These are phyloP conservation scores for Brassica rapa DNA, from an alignment of 345 rosid genomes.

Conservation along the genomic window DNA sequence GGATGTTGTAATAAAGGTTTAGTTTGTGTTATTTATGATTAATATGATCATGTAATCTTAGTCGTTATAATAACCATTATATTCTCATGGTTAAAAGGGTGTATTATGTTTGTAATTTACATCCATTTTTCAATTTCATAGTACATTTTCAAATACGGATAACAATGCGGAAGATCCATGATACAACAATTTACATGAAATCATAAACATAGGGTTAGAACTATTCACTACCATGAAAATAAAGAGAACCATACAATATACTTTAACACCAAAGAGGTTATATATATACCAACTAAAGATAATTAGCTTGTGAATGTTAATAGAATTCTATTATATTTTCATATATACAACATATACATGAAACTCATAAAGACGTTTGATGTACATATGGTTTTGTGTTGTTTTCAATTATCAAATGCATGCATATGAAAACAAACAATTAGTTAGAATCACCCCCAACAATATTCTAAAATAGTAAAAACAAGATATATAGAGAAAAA, in stretches of 20 bases:
- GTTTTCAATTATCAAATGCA: neutral
- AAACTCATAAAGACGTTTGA: neutral
- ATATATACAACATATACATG: neutral
- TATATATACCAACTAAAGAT: neutral
- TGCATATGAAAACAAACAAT: neutral
- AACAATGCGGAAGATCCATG: neutral
- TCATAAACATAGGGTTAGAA: neutral
- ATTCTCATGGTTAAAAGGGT: neutral
- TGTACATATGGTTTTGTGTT: neutral
- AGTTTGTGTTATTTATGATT: constrained; percentile 22
- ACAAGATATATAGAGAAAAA: neutral
- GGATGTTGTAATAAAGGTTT: constrained; percentile 30
- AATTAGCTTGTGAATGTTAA: neutral
- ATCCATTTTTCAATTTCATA: neutral
- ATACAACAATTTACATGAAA: neutral
- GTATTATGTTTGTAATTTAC: constrained; percentile 7
- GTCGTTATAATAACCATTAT: constrained; percentile 16
- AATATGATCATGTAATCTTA: constrained; percentile 19
- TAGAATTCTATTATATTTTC: no score
- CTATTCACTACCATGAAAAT: neutral
- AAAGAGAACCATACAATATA: neutral
- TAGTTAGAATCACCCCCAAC: constrained; percentile 7
- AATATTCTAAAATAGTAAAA: constrained; percentile 8
- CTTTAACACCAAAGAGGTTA: neutral
- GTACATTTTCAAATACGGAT: neutral